Percentiles rank a stretch among this genome's conserved stretches.
Conservation (phyloP, 805 yeast genomes). For the Lachancea meyersii region DNA sequence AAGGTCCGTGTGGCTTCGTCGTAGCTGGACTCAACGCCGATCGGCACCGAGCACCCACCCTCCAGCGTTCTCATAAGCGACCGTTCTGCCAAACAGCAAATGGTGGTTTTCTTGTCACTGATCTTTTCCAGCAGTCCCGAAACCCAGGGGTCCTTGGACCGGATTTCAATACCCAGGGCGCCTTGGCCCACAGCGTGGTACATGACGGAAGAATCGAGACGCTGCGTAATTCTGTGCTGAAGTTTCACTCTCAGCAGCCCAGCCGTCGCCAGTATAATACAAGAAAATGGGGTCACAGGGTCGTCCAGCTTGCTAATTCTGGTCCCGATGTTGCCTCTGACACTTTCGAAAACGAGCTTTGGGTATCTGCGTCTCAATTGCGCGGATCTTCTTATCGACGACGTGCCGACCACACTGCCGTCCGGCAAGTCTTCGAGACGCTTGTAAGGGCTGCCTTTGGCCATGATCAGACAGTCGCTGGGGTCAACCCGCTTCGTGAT, state of each 20-base stretch:
- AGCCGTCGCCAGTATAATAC: constrained; percentile 87
- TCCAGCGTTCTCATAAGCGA: constrained; percentile 80
- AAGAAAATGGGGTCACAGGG: constrained; percentile 53
- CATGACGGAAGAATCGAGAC: constrained; percentile 71
- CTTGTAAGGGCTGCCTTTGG: constrained; percentile 54
- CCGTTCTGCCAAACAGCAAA: constrained; percentile 84
- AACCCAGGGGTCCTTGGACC: constrained; percentile 58
- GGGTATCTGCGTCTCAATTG: constrained; percentile 80
- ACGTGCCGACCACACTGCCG: constrained; percentile 88
- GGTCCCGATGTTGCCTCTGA: constrained; percentile 81
- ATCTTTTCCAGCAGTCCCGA: constrained; percentile 54
- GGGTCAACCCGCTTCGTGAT: constrained; percentile 86
- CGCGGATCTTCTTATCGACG: constrained; percentile 89
- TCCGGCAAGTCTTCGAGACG: constrained; percentile 68
- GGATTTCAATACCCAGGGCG: constrained; percentile 87
- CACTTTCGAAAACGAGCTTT: constrained; percentile 67
- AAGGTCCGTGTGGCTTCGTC: constrained; percentile 43
- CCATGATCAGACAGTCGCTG: constrained; percentile 84
- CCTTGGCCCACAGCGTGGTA: constrained; percentile 99
- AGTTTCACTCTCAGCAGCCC: constrained; percentile 74
- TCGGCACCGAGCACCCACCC: constrained; percentile 98
- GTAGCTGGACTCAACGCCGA: constrained; percentile 72
- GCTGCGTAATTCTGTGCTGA: constrained; percentile 67
- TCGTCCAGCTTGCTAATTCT: constrained; percentile 77
- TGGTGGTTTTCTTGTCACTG: constrained; percentile 58